These are phyloP conservation scores for Dactylellina sp. DNA, from an alignment of 2,329 filamentous ascomycete genomes.

Conservation along the genomic window DNA sequence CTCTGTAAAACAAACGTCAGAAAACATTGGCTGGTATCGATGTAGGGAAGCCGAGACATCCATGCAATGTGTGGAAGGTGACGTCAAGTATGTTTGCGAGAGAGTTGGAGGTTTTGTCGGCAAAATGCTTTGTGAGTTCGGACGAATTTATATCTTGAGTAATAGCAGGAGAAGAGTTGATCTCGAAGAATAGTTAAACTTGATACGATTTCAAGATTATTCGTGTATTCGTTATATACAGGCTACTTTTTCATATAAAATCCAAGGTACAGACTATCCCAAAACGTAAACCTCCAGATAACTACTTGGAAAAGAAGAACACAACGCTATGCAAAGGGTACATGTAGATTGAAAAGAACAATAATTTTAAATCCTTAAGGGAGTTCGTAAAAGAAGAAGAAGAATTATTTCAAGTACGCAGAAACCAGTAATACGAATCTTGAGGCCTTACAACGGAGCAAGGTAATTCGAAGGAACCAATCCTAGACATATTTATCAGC, in stretches of 20 bases:
- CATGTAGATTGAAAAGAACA: neutral
- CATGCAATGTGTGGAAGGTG: neutral
- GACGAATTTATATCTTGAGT: too few species aligned
- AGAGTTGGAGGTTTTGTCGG: too few species aligned
- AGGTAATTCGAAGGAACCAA: conserved; percentile 56
- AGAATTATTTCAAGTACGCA: neutral
- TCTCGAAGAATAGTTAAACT: too few species aligned
- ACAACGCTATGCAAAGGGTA: conserved; percentile 11
- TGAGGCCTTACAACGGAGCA: conserved; percentile 23
- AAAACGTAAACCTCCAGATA: conserved; percentile 1
- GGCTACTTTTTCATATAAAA: conserved; percentile 8
- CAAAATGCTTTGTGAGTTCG: neutral
- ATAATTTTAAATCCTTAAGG: conserved; percentile 2
- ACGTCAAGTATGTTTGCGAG: neutral
- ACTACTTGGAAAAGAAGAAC: conserved; percentile 3
- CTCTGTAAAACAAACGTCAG: too few species aligned
- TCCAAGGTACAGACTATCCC: conserved; percentile 6
- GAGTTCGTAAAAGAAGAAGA: neutral
- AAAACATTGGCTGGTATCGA: too few species aligned
- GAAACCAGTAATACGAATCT: neutral
- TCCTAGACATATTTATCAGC: conserved; percentile 36
- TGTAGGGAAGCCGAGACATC: too few species aligned
- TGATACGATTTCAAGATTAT: too few species aligned
- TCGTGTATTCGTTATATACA: conserved; percentile 32
- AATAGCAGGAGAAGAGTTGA: too few species aligned